A percentile compares a stretch with the other conserved stretches of the same genome.
These are phyloP conservation scores for Magnolia kwangsiensis DNA, from an alignment of 164 flowering plant species.

Conservation along the genomic window DNA sequence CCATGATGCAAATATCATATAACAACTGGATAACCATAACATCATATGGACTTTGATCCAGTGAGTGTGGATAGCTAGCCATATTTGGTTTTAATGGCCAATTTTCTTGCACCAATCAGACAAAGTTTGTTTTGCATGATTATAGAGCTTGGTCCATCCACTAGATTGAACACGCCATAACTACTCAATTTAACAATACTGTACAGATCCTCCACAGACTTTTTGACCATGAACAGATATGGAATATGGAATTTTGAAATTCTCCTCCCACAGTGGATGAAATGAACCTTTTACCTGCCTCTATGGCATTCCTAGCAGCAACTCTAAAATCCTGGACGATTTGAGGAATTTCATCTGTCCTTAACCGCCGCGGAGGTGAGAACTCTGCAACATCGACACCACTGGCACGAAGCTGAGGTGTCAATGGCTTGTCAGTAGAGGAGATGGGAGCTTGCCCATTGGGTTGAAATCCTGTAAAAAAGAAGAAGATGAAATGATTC, in stretches of 20 bases:
- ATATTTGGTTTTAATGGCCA: slow-evolving; percentile 19
- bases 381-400: slow-evolving; percentile 2
- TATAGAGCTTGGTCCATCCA: background rate
- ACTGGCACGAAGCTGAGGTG: slow-evolving; percentile 14
- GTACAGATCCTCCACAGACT: too few relatives aligned
- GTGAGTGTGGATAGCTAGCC: too few relatives aligned
- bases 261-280: background rate
- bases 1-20: too few relatives aligned
- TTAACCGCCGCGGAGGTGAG: slow-evolving; percentile 14
- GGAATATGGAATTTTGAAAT: background rate
- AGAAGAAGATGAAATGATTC: background rate
- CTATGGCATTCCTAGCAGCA: slow-evolving; percentile 31
- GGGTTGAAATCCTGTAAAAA: slow-evolving; percentile 14
- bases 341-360: slow-evolving; percentile 25
- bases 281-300: slow-evolving; percentile 4
- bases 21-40: too few relatives aligned
- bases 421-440: slow-evolving; percentile 13
- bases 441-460: slow-evolving; percentile 21
- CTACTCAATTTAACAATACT: background rate
- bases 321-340: slow-evolving; percentile 25
- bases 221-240: too few relatives aligned
- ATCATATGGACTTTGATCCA: too few relatives aligned
- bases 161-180: background rate
- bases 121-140: background rate
- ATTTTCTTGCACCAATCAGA: background rate